phyloP scores from a whole-genome alignment of 164 flowering plant species.

The Piper betle region DNA sequence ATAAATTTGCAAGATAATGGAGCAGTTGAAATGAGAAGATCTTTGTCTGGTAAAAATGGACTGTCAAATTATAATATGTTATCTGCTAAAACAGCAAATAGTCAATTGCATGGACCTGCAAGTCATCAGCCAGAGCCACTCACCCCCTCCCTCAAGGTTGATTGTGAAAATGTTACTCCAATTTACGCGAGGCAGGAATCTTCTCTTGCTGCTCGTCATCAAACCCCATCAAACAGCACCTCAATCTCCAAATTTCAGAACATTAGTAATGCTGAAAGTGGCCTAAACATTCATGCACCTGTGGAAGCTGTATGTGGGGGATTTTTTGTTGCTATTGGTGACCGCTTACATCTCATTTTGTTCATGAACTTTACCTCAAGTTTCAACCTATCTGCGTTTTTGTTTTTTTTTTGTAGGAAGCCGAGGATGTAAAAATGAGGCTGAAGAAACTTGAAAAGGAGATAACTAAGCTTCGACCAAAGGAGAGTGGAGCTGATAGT shows the following conservation, averaged over 20 bases:
- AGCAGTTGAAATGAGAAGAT: conserved; percentile 7
- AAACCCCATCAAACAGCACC: conserved; percentile 5
- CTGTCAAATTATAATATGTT: conserved; percentile 5
- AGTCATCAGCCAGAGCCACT: neutral
- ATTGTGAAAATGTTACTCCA: neutral
- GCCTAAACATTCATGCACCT: conserved; percentile 7
- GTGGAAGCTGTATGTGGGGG: conserved; percentile 18
- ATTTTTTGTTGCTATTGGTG: neutral
- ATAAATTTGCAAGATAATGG: conserved; percentile 6
- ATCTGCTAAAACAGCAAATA: conserved; percentile 6
- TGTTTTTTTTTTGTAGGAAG: conserved; percentile 19
- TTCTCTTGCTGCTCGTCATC: conserved; percentile 3
- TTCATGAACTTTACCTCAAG: neutral
- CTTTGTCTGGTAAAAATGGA: conserved; percentile 4
- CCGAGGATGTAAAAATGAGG: conserved; percentile 21
- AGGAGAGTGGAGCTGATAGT: conserved; percentile 10
- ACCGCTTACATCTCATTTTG: neutral
- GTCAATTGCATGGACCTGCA: neutral
- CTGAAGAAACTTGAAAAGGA: conserved; percentile 24
- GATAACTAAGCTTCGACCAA: conserved; percentile 20
- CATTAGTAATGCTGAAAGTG: conserved; percentile 6
- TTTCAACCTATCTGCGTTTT: neutral
- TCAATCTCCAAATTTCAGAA: conserved; percentile 7
- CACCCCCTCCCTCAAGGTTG: neutral
- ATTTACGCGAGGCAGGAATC: conserved; percentile 5